These are phyloP conservation scores for Cystobasidiopsis lactophilus DNA, from an alignment of 768 basidiomycete genomes.

Conservation along the genomic window DNA sequence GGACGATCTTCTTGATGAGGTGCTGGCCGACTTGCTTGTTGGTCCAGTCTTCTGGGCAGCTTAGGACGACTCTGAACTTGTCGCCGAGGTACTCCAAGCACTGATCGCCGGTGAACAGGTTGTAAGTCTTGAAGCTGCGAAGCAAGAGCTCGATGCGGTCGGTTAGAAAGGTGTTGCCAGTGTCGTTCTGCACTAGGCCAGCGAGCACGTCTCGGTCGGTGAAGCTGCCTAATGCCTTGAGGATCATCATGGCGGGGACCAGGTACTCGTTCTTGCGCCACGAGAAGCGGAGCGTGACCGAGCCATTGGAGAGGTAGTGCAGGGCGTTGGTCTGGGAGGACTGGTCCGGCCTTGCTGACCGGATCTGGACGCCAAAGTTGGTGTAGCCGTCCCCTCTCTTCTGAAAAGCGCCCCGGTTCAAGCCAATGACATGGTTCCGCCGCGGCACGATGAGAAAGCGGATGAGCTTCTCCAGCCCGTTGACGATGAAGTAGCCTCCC, in stretches of 20 bases:
- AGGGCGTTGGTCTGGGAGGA: constrained; percentile 81
- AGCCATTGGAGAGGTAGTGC: constrained; percentile 93
- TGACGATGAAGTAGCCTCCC: constrained; percentile 95
- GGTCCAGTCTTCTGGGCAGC: constrained; percentile 79
- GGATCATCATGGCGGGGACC: constrained; percentile 84
- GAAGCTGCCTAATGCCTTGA: constrained; percentile 76
- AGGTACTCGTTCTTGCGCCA: constrained; percentile 98
- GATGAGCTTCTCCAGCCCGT: constrained; percentile 95
- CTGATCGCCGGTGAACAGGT: constrained; percentile 63
- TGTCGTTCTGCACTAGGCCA: constrained; percentile 87
- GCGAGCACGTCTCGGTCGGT: constrained; percentile 94
- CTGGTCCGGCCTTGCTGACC: constrained; percentile 81
- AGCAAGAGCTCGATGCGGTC: constrained; percentile 87
- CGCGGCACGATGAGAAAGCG: constrained; percentile 92
- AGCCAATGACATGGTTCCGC: constrained; percentile 80
- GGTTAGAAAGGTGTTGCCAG: constrained; percentile 87
- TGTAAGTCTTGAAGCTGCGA: constrained; percentile 85
- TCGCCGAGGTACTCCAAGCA: constrained; percentile 88
- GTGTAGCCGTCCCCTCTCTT: constrained; percentile 92
- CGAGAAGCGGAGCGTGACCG: constrained; percentile 84
- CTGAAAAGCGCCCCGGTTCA: constrained; percentile 70
- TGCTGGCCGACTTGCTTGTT: constrained; percentile 58
- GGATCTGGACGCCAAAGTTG: constrained; percentile 79
- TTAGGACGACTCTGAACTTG: constrained; percentile 82
- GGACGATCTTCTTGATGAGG: constrained; percentile 60